phyloP scores from a whole-genome alignment of 23 red algal genomes.

The Agarophyton chilense region DNA sequence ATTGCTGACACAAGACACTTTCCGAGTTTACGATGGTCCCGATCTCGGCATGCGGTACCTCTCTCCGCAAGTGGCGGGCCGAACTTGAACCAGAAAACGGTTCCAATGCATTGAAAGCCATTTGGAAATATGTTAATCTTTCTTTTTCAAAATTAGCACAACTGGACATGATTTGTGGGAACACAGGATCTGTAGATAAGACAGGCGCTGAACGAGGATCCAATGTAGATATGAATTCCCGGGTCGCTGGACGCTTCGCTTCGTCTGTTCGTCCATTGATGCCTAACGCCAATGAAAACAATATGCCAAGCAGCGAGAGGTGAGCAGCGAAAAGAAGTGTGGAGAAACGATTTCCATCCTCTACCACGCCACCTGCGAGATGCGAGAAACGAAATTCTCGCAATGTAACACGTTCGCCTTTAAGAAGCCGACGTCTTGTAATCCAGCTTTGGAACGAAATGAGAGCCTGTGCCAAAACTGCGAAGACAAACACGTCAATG shows the following conservation, averaged over 20 bases:
- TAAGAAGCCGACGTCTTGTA: not conserved
- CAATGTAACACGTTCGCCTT: not conserved
- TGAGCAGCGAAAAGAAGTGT: not conserved
- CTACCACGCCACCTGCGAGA: constrained; percentile 1
- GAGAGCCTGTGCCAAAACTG: not conserved
- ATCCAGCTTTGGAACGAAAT: not conserved
- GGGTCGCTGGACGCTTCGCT: not conserved
- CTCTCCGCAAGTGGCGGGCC: not conserved
- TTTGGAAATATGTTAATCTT: not conserved
- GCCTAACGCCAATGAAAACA: constrained; percentile 32
- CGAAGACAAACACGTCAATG: constrained; percentile 19
- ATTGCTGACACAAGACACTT: constrained; percentile 18
- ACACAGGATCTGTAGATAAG: not conserved
- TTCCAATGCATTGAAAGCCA: constrained; percentile 2
- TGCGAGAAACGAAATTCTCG: constrained; percentile 6
- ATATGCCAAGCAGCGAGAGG: not conserved
- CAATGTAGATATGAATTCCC: constrained; percentile 15
- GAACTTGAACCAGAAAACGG: not conserved
- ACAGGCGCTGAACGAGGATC: not conserved
- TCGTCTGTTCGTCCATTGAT: constrained; percentile 20
- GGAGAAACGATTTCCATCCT: constrained; percentile 16
- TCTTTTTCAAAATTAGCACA: not conserved
- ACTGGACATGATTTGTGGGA: constrained; percentile 11
- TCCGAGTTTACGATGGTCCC: constrained; percentile 2
- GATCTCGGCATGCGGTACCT: not conserved